phyloP scores from a whole-genome alignment of 371 early-diverging fungal species.

The Amoeboaphelidium occidentale region DNA sequence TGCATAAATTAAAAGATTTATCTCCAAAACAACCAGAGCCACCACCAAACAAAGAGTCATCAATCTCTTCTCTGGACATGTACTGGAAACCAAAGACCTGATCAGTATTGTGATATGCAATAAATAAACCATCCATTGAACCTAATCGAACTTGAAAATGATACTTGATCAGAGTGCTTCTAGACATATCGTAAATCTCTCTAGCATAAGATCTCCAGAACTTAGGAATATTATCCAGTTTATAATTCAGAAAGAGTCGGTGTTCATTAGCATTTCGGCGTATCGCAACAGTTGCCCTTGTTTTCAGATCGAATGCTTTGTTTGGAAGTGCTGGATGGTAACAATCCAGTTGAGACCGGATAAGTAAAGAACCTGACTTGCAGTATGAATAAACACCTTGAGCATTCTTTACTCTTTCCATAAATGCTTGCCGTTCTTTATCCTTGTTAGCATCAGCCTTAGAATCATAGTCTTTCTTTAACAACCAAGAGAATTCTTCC shows the following conservation, averaged over 20 bases:
- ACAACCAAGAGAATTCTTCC: slow-evolving; percentile 31
- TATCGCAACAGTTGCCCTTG: slow-evolving; percentile 58
- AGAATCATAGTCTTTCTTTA: slow-evolving; percentile 23
- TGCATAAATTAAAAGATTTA: background rate
- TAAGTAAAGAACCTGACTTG: slow-evolving; percentile 26
- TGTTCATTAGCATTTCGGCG: slow-evolving; percentile 56
- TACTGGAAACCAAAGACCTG: slow-evolving; percentile 88
- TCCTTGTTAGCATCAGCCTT: background rate
- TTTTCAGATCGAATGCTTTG: slow-evolving; percentile 74
- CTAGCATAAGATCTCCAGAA: slow-evolving; percentile 57
- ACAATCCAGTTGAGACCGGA: slow-evolving; percentile 82
- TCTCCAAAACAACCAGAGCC: background rate
- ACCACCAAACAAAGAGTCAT: slow-evolving; percentile 56
- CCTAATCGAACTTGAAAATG: slow-evolving; percentile 81
- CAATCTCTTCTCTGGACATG: slow-evolving; percentile 61
- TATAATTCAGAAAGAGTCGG: slow-evolving; percentile 20
- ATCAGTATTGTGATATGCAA: slow-evolving; percentile 74
- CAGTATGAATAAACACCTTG: background rate
- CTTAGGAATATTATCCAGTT: slow-evolving; percentile 21
- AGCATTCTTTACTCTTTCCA: background rate
- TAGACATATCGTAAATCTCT: slow-evolving; percentile 81
- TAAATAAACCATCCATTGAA: slow-evolving; percentile 85
- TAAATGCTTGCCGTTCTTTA: too few relatives aligned
- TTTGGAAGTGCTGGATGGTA: slow-evolving; percentile 41
- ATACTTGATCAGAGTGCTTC: slow-evolving; percentile 63